Conservation (phyloP, 169 alveolate genomes). For the Eimeria falciformis region DNA sequence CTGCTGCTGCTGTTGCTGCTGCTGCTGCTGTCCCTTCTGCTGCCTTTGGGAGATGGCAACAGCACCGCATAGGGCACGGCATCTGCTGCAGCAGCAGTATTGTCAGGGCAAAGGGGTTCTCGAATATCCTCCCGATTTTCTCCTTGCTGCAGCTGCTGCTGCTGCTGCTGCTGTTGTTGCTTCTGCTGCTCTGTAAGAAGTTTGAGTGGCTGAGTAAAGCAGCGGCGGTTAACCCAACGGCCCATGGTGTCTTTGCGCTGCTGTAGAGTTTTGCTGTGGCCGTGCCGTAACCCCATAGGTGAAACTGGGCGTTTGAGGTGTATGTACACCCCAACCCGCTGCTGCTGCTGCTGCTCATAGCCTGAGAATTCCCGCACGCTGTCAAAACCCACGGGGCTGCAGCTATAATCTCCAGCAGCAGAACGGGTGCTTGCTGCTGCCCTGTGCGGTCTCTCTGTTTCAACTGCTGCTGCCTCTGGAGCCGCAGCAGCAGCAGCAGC, state of each 20-base stretch:
- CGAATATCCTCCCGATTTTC: neutral
- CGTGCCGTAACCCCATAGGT: neutral
- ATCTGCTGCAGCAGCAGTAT: neutral
- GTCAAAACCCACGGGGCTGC: neutral
- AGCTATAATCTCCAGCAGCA: neutral
- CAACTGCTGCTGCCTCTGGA: neutral
- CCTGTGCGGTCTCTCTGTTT: neutral
- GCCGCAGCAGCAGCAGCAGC: neutral
- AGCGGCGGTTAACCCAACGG: neutral
- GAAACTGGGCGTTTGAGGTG: neutral
- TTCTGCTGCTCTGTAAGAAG: neutral
- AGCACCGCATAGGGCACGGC: constrained; percentile 10
- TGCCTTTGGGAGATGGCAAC: neutral
- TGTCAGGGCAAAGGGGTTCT: neutral
- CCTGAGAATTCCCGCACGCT: neutral
- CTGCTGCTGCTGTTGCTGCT: constrained; percentile 11
- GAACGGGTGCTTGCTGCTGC: neutral
- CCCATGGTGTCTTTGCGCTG: neutral
- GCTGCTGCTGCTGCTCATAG: neutral
- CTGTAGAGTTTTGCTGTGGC: neutral
- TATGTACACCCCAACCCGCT: constrained; percentile 31
- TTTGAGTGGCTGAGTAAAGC: neutral
- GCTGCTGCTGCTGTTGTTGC: neutral
- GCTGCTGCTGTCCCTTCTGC: neutral
- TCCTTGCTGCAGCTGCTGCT: constrained; percentile 12